Conservation (phyloP, 2,329 filamentous ascomycete genomes). For the Raffaelea arxii region DNA sequence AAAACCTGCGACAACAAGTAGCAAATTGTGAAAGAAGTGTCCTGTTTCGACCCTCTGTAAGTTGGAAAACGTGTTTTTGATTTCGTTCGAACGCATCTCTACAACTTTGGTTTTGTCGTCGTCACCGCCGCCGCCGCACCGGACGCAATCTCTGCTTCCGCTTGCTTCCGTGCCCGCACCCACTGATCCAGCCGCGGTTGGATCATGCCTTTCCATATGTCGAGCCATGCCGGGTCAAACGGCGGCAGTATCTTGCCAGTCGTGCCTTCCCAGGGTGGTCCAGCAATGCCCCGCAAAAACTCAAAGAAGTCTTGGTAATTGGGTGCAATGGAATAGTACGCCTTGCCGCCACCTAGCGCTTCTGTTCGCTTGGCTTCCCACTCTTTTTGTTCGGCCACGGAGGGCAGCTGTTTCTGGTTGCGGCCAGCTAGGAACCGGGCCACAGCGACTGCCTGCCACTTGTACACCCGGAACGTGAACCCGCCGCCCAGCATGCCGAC, state of each 20-base stretch:
- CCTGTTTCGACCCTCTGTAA: no score
- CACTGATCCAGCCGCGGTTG: neutral
- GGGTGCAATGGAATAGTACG: constrained; percentile 47
- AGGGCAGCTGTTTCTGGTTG: constrained; percentile 32
- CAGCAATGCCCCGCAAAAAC: constrained; percentile 36
- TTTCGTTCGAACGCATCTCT: no score
- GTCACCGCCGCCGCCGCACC: no score
- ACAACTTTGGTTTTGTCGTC: no score
- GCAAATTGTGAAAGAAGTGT: no score
- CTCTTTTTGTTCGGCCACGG: constrained; percentile 34
- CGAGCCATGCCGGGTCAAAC: constrained; percentile 3
- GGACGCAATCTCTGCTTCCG: neutral
- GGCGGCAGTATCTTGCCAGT: constrained; percentile 2
- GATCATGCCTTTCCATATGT: constrained; percentile 1
- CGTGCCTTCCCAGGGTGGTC: constrained; percentile 18
- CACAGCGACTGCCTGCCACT: constrained; percentile 56
- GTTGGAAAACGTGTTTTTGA: no score
- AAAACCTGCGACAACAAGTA: no score
- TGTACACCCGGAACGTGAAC: constrained; percentile 58
- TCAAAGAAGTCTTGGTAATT: constrained; percentile 59
- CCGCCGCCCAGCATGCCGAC: constrained; percentile 46
- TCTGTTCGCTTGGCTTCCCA: constrained; percentile 50
- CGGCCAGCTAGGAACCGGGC: constrained; percentile 48
- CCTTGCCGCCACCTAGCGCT: constrained; percentile 42
- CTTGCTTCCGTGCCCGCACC: neutral